phyloP scores from a whole-genome alignment of 2,329 filamentous ascomycete genomes.

The Dendryphion nanum region DNA sequence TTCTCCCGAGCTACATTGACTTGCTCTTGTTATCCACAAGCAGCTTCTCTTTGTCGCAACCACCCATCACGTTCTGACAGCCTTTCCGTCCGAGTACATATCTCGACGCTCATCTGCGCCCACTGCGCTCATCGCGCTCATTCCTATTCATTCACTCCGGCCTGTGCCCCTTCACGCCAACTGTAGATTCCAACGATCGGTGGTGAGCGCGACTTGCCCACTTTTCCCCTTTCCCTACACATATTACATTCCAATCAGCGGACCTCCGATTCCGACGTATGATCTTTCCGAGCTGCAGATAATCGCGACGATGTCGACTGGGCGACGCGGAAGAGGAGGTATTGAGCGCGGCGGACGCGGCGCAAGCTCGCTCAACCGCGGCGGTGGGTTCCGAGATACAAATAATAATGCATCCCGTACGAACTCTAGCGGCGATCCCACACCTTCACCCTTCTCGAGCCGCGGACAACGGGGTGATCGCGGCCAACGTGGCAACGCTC shows the following conservation, averaged over 20 bases:
- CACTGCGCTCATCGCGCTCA: no score
- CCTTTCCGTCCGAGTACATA: no score
- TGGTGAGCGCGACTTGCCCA: no score
- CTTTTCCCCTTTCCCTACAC: background rate
- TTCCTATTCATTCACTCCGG: no score
- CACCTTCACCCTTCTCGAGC: background rate
- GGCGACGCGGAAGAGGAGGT: conserved; percentile 22
- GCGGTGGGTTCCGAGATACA: background rate
- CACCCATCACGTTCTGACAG: no score
- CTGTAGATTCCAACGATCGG: no score
- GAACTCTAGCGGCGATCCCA: conserved; percentile 5
- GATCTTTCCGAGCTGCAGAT: conserved; percentile 6
- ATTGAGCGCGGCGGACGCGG: conserved; percentile 13
- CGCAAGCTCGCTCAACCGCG: conserved; percentile 7
- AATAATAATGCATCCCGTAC: background rate
- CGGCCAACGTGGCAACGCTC: background rate
- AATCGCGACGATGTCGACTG: conserved; percentile 27
- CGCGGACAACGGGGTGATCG: conserved; percentile 2
- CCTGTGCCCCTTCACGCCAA: no score
- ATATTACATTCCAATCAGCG: background rate
- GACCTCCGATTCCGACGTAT: background rate
- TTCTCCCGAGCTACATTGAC: no score
- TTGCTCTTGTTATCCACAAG: no score
- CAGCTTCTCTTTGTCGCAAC: no score
- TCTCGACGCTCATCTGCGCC: no score